Evolutionary conservation across 495 filamentous ascomycete species (phyloP).

Genomic region (Aspergillus taichungensis): DNA sequence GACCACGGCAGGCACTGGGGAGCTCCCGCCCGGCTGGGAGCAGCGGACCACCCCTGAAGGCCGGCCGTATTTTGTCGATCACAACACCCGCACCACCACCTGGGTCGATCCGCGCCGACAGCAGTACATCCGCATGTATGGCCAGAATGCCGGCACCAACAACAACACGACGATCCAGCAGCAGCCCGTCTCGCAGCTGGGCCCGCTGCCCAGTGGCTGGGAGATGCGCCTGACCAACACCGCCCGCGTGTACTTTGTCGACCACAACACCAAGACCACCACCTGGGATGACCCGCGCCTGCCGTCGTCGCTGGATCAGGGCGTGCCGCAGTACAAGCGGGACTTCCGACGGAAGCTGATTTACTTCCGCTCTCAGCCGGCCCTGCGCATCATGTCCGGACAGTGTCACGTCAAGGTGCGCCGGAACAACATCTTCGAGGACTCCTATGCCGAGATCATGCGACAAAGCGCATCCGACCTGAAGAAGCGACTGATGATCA

Average conservation of each 20-base stretch:
- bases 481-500: conserved; percentile 98
- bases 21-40: conserved; percentile 94
- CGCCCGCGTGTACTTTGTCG: conserved; percentile 95
- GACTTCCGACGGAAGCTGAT: conserved; percentile 97
- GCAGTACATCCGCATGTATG: conserved; percentile 98
- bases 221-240: conserved; percentile 99
- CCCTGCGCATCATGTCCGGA: conserved; percentile 86
- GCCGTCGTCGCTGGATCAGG: conserved; percentile 94
- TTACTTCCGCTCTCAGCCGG: conserved; percentile 97
- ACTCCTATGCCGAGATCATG: conserved; percentile 98
- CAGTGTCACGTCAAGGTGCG: conserved; percentile 98
- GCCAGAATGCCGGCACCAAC: conserved; percentile 54
- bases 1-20: conserved; percentile 88
- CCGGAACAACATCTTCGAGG: conserved; percentile 94
- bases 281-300: conserved; percentile 98
- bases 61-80: conserved; percentile 95
- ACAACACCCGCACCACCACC: conserved; percentile 96
- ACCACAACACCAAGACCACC: conserved; percentile 99
- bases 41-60: conserved; percentile 93
- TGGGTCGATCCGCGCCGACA: conserved; percentile 99
- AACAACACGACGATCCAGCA: conserved; percentile 85
- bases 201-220: conserved; percentile 95
- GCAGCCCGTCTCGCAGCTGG: conserved; percentile 94
- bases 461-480: conserved; percentile 90
- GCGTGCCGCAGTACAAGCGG: conserved; percentile 98